A percentile compares a stretch with the other conserved stretches of the same genome.
Evolutionary conservation across 768 basidiomycete species (phyloP).

Genomic region (Xerocomus brunneocitrinus): DNA sequence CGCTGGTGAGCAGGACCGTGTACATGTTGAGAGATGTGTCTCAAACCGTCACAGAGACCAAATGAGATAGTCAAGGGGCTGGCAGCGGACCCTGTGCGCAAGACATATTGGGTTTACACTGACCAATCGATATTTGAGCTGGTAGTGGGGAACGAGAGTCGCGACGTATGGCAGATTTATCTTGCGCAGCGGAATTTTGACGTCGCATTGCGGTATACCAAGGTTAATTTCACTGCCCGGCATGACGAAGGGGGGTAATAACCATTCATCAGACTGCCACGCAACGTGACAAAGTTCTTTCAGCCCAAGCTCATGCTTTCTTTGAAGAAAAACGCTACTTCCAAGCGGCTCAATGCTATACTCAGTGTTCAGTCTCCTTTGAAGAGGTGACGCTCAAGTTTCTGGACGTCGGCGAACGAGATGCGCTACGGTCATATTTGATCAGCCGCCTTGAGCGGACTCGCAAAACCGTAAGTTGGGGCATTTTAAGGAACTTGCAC

Average conservation of each 20-base stretch:
- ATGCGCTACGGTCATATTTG: constrained; percentile 86
- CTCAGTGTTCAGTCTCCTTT: constrained; percentile 81
- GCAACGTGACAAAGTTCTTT: constrained; percentile 83
- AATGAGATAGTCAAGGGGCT: constrained; percentile 71
- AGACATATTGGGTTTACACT: constrained; percentile 94
- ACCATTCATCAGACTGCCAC: constrained; percentile 57
- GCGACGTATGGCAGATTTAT: constrained; percentile 93
- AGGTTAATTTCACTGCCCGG: constrained; percentile 43
- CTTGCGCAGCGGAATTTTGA: constrained; percentile 74
- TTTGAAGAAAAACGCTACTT: constrained; percentile 81
- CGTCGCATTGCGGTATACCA: constrained; percentile 74
- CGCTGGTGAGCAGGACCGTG: constrained; percentile 52
- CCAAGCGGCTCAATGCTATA: constrained; percentile 88
- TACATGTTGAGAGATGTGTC: not conserved
- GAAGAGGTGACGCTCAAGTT: constrained; percentile 92
- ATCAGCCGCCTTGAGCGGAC: constrained; percentile 83
- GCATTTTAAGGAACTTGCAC: not conserved
- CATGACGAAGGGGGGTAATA: constrained; percentile 1
- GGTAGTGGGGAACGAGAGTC: constrained; percentile 79
- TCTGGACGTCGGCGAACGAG: constrained; percentile 83
- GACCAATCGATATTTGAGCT: constrained; percentile 87
- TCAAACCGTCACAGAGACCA: constrained; percentile 51
- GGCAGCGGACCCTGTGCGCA: constrained; percentile 77
- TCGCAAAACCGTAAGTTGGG: constrained; percentile 63
- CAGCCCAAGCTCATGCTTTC: constrained; percentile 75